These are phyloP conservation scores for Salix arbutifolia DNA, from an alignment of 345 rosid species.

Conservation along the genomic window DNA sequence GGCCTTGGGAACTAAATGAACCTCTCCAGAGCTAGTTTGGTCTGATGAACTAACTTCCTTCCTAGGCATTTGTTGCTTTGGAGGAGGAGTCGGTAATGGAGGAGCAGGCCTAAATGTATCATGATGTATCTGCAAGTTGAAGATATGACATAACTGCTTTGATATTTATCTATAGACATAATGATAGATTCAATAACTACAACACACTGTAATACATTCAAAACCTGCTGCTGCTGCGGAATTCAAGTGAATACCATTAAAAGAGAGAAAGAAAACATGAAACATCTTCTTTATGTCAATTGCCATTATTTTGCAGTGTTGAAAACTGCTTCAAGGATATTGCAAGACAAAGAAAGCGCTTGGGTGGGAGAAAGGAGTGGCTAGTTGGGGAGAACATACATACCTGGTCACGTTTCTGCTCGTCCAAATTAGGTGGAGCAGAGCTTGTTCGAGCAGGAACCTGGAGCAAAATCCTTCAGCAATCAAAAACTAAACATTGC, in stretches of 20 bases:
- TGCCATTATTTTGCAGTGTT: background rate
- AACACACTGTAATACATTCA: background rate
- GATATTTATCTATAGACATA: background rate
- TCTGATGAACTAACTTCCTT: constrained; percentile 44
- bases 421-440: constrained; percentile 97
- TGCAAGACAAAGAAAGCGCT: background rate
- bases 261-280: too few species aligned
- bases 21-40: constrained; percentile 44
- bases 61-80: constrained; percentile 48
- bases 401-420: constrained; percentile 93
- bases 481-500: background rate
- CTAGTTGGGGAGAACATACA: constrained; percentile 2
- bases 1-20: constrained; percentile 36
- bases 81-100: constrained; percentile 48
- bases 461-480: constrained; percentile 32
- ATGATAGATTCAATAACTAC: background rate
- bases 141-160: background rate
- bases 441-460: constrained; percentile 95
- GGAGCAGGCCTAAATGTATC: constrained; percentile 47
- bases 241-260: background rate
- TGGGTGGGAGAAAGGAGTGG: background rate
- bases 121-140: constrained; percentile 63
- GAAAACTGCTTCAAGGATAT: background rate
- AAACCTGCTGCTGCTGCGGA: background rate
- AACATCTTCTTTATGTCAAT: background rate